Conservation (phyloP, 2,329 filamentous ascomycete species). For the Exophiala aquamarina region DNA sequence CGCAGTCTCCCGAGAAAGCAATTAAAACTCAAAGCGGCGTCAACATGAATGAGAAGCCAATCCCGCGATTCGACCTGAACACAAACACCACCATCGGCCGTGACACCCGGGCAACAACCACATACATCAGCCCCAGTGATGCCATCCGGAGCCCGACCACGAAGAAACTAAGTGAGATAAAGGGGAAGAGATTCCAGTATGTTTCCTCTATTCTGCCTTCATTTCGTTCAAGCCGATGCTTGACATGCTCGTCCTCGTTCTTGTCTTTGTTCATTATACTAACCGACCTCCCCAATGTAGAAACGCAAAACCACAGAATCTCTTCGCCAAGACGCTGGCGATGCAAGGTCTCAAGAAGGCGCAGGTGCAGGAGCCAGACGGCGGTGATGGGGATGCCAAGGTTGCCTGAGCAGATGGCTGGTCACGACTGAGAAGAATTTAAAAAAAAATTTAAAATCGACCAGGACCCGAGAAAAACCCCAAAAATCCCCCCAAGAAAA, state of each 20-base stretch:
- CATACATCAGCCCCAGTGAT: conserved; percentile 51
- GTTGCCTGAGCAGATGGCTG: too few relatives aligned
- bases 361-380: not conserved
- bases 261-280: conserved; percentile 9
- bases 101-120: conserved; percentile 3
- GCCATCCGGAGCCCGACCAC: conserved; percentile 51
- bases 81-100: conserved; percentile 4
- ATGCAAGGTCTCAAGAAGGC: conserved; percentile 1
- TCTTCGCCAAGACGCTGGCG: conserved; percentile 2
- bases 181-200: conserved; percentile 47
- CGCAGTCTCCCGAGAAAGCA: conserved; percentile 5
- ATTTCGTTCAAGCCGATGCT: too few relatives aligned
- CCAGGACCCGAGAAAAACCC: too few relatives aligned
- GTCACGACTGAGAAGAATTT: too few relatives aligned
- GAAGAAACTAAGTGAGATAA: conserved; percentile 50
- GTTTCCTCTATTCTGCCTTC: too few relatives aligned
- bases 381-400: too few relatives aligned
- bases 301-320: conserved; percentile 15
- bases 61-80: conserved; percentile 13
- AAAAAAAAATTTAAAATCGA: too few relatives aligned
- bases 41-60: not conserved
- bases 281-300: conserved; percentile 32
- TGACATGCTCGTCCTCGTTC: too few relatives aligned
- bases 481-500: too few relatives aligned
- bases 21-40: not conserved